Conservation (phyloP, 1,284 basidiomycete genomes). For the Ceratorhiza oryzae-sativae region DNA sequence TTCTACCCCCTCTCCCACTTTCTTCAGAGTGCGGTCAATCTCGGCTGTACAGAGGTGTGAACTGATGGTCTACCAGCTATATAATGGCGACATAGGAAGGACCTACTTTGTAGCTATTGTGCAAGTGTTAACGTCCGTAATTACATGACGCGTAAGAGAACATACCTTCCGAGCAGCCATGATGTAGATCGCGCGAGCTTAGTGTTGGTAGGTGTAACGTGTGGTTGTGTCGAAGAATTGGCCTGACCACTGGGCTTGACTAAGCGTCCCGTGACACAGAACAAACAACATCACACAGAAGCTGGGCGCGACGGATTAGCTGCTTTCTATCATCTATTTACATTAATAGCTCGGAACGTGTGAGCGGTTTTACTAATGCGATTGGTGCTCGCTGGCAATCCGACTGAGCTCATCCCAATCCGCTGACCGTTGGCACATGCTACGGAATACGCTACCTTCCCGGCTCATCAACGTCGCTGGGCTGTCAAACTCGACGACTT, state of each 20-base stretch:
- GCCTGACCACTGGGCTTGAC: constrained; percentile 33
- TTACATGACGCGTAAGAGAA: neutral
- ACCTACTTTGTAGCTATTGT: constrained; percentile 71
- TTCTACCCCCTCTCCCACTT: constrained; percentile 92
- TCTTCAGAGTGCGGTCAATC: constrained; percentile 96
- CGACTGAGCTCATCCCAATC: constrained; percentile 57
- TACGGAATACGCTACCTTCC: constrained; percentile 67
- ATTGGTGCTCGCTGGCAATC: constrained; percentile 12
- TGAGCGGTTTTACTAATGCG: neutral
- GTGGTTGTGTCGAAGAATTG: constrained; percentile 38
- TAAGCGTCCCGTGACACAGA: constrained; percentile 26
- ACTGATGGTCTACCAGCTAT: constrained; percentile 16
- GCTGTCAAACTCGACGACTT: constrained; percentile 73
- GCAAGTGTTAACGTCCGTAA: constrained; percentile 4
- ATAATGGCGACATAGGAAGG: neutral
- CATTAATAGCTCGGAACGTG: neutral
- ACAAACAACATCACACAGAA: constrained; percentile 24
- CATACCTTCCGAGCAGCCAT: constrained; percentile 40
- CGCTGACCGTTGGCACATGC: constrained; percentile 71
- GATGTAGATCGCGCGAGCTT: constrained; percentile 9
- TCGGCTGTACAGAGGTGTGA: constrained; percentile 66
- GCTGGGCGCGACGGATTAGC: neutral
- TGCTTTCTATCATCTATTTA: constrained; percentile 4
- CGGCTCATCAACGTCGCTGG: constrained; percentile 67
- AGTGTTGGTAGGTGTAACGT: neutral